Base-by-base conservation (phyloP, 1,284 basidiomycete genomes). In the Tilletia setariae region DNA sequence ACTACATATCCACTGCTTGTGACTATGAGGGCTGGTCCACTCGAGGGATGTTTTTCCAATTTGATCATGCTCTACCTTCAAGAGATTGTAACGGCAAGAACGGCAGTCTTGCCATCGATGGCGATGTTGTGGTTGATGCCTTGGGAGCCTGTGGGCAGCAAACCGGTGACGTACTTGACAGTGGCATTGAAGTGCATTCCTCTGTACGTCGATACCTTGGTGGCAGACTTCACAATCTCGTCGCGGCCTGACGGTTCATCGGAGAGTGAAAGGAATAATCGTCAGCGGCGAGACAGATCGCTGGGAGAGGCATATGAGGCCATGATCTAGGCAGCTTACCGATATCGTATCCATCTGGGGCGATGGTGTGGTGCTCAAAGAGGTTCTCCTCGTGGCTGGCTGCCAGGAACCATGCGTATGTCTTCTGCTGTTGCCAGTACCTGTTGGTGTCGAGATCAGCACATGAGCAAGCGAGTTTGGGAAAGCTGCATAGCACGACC, bases 331-430 rank as follows among this genome's bases (percentile, higher is more conserved):
- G 11, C 6, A 19, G 19, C 56, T 16, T 23, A 35, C 59, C 23
- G 1, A 40, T 79, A 70, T 88, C 74, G 74, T 90, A 88, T 28
- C 90, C 90, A 69, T 89, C 80, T 0, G 86, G 84, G 1, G 84
- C 73, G 67, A 89, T 86, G 80, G 85, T 88, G 76, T 92, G 90
- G 70, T 88, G 84, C 74, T 87, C 88, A 23, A 85, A 85, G 1
- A 88, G 88, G 73, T 90, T 86, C 87, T 89, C 67, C 65, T 42
- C 35, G 47, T 72, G 62, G 35, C 72, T 63, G 3, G 70, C 70
- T 35, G 46, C 85, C 84, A 25, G 66, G 66, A 67, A 67, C 66
- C 66, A 67, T 9, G 66, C 66, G 43, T n/a, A 1, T 19, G 66
- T 61, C 4, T n/a, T 15, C 23, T 30, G n/a, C 30, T 67, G 66